These are phyloP conservation scores for Flaveria linearis DNA, from an alignment of 129 eudicot species.

Conservation along the genomic window DNA sequence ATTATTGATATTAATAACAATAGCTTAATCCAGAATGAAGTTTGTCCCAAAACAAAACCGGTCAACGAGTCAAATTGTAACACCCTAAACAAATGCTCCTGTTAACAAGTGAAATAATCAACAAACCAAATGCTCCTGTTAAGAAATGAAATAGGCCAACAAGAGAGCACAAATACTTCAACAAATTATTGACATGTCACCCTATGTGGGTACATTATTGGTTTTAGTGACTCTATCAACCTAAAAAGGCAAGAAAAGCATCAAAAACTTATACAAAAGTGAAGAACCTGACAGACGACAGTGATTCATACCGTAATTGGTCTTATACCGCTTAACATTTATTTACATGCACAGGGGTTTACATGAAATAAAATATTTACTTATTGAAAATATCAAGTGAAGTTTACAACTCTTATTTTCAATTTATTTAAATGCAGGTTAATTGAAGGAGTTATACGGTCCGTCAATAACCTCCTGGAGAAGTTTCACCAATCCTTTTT, in stretches of 20 bases:
- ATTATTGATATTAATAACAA: neutral
- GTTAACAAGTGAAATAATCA: neutral
- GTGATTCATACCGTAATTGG: neutral
- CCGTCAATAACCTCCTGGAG: slow-evolving; percentile 94
- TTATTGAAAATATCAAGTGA: slow-evolving; percentile 9
- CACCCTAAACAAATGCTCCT: neutral
- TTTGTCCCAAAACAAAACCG: neutral
- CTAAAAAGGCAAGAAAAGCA: neutral
- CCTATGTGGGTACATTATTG: neutral
- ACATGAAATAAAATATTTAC: too few species aligned
- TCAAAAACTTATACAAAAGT: neutral
- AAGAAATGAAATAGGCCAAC: neutral
- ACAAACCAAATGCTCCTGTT: neutral
- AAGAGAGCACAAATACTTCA: neutral
- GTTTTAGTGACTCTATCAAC: neutral
- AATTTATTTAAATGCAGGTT: slow-evolving; percentile 51
- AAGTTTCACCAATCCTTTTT: slow-evolving; percentile 98
- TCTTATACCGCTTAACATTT: neutral
- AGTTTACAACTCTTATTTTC: neutral
- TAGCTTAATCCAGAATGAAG: neutral
- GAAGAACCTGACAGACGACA: neutral
- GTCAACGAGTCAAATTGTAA: neutral
- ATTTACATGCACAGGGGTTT: neutral
- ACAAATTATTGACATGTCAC: neutral
- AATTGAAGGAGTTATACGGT: slow-evolving; percentile 81